Evolutionary conservation across 1,284 basidiomycete species (phyloP).

Genomic region (Phlebopus sp.): DNA sequence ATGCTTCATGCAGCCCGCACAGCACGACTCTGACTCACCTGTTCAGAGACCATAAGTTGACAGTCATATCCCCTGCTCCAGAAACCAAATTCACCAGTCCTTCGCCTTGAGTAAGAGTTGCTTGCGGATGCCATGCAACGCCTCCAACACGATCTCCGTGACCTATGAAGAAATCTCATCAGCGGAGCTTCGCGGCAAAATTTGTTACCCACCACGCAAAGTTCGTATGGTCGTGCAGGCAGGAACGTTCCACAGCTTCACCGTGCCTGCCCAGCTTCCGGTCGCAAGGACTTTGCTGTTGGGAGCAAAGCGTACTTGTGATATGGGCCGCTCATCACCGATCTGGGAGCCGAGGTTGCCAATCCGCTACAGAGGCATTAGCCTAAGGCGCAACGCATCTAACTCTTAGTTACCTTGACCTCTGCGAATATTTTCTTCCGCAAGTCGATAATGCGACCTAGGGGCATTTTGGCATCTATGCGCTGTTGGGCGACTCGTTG

Average conservation of each 20-base stretch:
- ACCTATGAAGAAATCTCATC: slow-evolving; percentile 41
- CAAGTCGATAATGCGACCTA: slow-evolving; percentile 87
- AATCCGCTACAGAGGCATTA: slow-evolving; percentile 59
- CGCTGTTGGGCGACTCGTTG: slow-evolving; percentile 87
- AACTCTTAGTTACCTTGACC: slow-evolving; percentile 64
- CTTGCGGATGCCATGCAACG: slow-evolving; percentile 95
- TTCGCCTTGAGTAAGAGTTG: slow-evolving; percentile 76
- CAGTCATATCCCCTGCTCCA: slow-evolving; percentile 83
- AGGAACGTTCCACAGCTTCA: slow-evolving; percentile 95
- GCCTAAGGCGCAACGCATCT: background rate
- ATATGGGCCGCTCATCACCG: slow-evolving; percentile 92
- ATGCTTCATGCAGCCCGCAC: slow-evolving; percentile 2
- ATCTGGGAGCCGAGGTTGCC: slow-evolving; percentile 95
- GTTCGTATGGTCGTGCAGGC: slow-evolving; percentile 76
- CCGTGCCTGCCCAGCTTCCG: slow-evolving; percentile 92
- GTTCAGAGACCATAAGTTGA: slow-evolving; percentile 88
- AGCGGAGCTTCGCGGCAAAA: slow-evolving; percentile 4
- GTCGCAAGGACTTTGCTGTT: slow-evolving; percentile 87
- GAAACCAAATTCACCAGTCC: slow-evolving; percentile 84
- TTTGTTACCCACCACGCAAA: slow-evolving; percentile 54
- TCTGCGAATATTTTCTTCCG: slow-evolving; percentile 87
- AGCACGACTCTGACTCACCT: slow-evolving; percentile 50
- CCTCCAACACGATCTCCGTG: slow-evolving; percentile 93
- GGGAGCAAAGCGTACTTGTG: slow-evolving; percentile 93
- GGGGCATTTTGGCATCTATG: slow-evolving; percentile 82